phyloP scores from a whole-genome alignment of 257 asterid genomes.

The Agastache rugosa region DNA sequence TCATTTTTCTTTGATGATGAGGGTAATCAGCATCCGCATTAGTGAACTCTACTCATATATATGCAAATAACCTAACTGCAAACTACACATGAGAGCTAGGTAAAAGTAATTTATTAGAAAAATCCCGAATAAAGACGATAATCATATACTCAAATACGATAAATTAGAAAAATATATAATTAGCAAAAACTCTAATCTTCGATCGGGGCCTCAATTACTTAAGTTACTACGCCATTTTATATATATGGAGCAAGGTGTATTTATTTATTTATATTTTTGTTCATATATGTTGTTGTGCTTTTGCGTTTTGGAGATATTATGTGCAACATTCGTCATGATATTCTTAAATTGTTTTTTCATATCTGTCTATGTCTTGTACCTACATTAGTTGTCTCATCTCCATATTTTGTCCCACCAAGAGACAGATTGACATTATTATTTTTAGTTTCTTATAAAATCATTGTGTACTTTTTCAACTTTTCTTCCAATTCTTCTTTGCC shows the following conservation, averaged over 20 bases:
- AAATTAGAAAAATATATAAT: too few relatives aligned
- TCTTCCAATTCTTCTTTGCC: not conserved
- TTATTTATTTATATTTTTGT: not conserved
- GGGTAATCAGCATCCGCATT: too few relatives aligned
- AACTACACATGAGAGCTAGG: too few relatives aligned
- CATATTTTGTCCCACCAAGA: conserved; percentile 22
- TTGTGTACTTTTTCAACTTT: conserved; percentile 11
- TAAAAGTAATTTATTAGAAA: too few relatives aligned
- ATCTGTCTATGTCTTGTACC: conserved; percentile 18
- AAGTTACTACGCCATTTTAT: too few relatives aligned
- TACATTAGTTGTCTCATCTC: conserved; percentile 28
- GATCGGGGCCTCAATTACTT: too few relatives aligned
- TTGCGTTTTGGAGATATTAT: conserved; percentile 30
- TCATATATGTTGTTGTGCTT: not conserved
- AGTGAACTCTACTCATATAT: too few relatives aligned
- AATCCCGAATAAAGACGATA: too few relatives aligned
- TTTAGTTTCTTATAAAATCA: conserved; percentile 15
- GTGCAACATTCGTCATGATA: conserved; percentile 17
- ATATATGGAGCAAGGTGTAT: not conserved
- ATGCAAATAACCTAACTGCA: too few relatives aligned
- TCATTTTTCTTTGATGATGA: too few relatives aligned
- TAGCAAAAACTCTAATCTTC: too few relatives aligned
- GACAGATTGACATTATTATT: conserved; percentile 5
- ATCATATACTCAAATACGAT: too few relatives aligned
- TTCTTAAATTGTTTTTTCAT: conserved; percentile 15